Percentiles rank a stretch among this genome's conserved stretches.
Conservation (phyloP, 495 filamentous ascomycete genomes). For the Tuber melanosporum region DNA sequence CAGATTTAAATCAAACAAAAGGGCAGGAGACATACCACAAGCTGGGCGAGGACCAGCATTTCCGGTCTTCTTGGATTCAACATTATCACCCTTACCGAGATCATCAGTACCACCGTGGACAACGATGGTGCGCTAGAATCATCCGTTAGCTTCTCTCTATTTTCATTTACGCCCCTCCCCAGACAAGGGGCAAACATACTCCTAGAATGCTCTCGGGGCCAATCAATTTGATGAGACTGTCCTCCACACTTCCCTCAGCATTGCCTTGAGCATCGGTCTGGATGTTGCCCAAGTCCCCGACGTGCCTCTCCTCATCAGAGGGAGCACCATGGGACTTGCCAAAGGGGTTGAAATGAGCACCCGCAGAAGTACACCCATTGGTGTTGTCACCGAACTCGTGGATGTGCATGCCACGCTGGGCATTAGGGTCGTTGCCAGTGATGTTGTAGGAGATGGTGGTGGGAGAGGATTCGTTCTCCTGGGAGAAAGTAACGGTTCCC, state of each 20-base stretch:
- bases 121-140: slow-evolving; percentile 76
- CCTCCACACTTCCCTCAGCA: slow-evolving; percentile 64
- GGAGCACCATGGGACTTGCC: slow-evolving; percentile 87
- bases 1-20: slow-evolving; percentile 5
- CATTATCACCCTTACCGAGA: slow-evolving; percentile 78
- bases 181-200: slow-evolving; percentile 52
- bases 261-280: slow-evolving; percentile 88
- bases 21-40: slow-evolving; percentile 59
- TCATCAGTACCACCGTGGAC: slow-evolving; percentile 93
- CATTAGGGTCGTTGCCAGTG: slow-evolving; percentile 84
- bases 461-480: slow-evolving; percentile 66
- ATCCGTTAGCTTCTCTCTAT: slow-evolving; percentile 20
- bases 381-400: slow-evolving; percentile 99
- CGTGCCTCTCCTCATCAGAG: slow-evolving; percentile 73
- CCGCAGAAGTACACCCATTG: slow-evolving; percentile 97
- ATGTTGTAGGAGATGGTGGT: slow-evolving; percentile 92
- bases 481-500: slow-evolving; percentile 92
- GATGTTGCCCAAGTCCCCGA: slow-evolving; percentile 96
- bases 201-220: slow-evolving; percentile 92
- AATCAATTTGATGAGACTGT: slow-evolving; percentile 85
- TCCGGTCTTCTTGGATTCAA: slow-evolving; percentile 95
- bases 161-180: not conserved
- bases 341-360: slow-evolving; percentile 97
- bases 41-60: slow-evolving; percentile 89
- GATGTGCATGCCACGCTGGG: slow-evolving; percentile 93